phyloP scores from a whole-genome alignment of 768 basidiomycete genomes.

The Lyophyllum atratum region DNA sequence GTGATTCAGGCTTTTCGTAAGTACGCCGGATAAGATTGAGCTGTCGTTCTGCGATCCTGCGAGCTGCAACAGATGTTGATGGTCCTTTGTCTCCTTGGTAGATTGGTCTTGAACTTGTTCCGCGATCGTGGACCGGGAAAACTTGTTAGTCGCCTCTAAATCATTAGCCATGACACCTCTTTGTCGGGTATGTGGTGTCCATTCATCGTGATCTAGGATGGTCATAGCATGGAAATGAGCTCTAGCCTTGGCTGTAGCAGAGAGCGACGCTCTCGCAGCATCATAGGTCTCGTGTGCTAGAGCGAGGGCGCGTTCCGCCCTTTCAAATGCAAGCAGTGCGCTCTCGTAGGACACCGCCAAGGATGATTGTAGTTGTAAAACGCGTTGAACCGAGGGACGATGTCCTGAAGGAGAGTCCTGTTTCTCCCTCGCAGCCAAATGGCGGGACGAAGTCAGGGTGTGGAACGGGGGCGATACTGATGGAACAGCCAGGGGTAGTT shows the following conservation, averaged over 20 bases:
- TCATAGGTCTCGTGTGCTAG: constrained; percentile 8
- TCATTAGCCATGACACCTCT: neutral
- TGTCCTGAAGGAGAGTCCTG: neutral
- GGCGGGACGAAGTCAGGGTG: neutral
- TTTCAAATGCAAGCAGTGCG: constrained; percentile 5
- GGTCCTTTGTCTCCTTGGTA: neutral
- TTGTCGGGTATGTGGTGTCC: neutral
- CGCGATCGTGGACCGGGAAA: too few species aligned
- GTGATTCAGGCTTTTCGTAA: neutral
- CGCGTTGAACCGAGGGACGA: neutral
- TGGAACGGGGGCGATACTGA: neutral
- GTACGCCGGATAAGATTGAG: neutral
- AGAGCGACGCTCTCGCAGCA: constrained; percentile 5
- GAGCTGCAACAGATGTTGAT: neutral
- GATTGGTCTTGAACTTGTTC: too few species aligned
- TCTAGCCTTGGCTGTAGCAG: neutral
- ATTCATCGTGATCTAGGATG: neutral
- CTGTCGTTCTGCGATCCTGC: neutral
- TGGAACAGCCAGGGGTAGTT: neutral
- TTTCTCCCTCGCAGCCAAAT: neutral
- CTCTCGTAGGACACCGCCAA: constrained; percentile 3
- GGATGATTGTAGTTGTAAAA: neutral
- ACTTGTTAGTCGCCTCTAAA: neutral
- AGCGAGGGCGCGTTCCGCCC: neutral
- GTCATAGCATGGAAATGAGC: neutral